Conservation (phyloP, 768 basidiomycete species). For the Butyriboletus loyo region DNA sequence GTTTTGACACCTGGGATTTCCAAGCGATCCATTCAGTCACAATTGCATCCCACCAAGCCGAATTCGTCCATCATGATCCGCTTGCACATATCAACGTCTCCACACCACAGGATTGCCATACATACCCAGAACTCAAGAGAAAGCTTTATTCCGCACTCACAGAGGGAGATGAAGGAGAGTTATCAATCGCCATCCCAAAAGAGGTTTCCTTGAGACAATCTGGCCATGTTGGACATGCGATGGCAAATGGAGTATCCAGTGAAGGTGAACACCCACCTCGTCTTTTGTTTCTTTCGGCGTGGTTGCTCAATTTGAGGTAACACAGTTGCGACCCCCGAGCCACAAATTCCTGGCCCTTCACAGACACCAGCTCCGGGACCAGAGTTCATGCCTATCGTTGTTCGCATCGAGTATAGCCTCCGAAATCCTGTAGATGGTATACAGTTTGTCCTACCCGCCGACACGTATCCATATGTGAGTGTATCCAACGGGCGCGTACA, state of each 20-base stretch:
- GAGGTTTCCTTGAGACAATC: constrained; percentile 66
- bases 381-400: constrained; percentile 73
- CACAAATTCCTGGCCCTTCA: constrained; percentile 57
- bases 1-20: constrained; percentile 22
- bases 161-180: constrained; percentile 91
- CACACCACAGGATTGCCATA: constrained; percentile 75
- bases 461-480: constrained; percentile 83
- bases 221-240: constrained; percentile 38
- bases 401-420: constrained; percentile 79
- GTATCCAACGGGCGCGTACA: constrained; percentile 1
- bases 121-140: constrained; percentile 91
- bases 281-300: neutral
- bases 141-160: constrained; percentile 86
- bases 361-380: constrained; percentile 39
- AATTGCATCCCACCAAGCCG: constrained; percentile 67
- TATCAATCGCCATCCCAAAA: constrained; percentile 83
- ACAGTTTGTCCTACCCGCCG: constrained; percentile 78
- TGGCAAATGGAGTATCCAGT: constrained; percentile 43
- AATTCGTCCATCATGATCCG: constrained; percentile 77
- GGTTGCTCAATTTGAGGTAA: constrained; percentile 5
- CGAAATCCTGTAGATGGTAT: constrained; percentile 81
- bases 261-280: constrained; percentile 46
- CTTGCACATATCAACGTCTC: constrained; percentile 63
- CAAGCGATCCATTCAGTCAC: constrained; percentile 72
- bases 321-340: constrained; percentile 77